These are phyloP conservation scores for Cenchrus americanus DNA, from an alignment of 176 grass and related monocot species.

Conservation along the genomic window DNA sequence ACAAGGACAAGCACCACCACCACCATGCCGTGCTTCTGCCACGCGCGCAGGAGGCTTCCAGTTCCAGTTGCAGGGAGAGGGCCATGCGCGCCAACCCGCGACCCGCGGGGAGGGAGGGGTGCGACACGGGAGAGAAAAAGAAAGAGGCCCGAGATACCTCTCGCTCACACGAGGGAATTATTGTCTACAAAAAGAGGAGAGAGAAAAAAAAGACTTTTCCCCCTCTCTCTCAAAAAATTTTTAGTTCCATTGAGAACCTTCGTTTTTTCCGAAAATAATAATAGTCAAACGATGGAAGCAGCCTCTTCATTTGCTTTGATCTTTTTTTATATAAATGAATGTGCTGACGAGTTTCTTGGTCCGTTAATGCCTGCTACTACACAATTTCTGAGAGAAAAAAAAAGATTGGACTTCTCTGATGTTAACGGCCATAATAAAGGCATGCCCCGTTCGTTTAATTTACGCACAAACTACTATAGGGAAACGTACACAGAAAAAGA, in stretches of 20 bases:
- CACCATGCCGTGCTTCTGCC: too few relatives aligned
- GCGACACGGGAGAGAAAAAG: too few relatives aligned
- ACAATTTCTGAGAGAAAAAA: background rate
- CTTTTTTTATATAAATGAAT: background rate
- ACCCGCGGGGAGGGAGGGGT: too few relatives aligned
- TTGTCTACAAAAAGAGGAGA: too few relatives aligned
- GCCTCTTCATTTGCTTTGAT: background rate
- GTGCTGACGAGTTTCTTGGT: background rate
- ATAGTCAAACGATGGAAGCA: background rate
- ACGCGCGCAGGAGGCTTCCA: too few relatives aligned
- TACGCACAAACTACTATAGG: background rate
- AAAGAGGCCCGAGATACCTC: too few relatives aligned
- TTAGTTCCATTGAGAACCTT: background rate
- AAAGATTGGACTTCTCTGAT: background rate
- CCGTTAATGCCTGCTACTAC: background rate
- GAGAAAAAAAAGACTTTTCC: background rate
- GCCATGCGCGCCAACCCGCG: background rate
- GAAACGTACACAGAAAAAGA: too few relatives aligned
- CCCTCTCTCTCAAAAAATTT: background rate
- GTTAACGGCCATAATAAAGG: background rate
- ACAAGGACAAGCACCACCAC: background rate
- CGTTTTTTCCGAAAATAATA: background rate
- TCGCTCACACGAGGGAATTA: too few relatives aligned
- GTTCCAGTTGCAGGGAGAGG: too few relatives aligned
- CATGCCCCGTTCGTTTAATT: background rate